These are phyloP conservation scores for Metahyphopichia silvanorum DNA, from an alignment of 805 yeast genomes.

Conservation along the genomic window DNA sequence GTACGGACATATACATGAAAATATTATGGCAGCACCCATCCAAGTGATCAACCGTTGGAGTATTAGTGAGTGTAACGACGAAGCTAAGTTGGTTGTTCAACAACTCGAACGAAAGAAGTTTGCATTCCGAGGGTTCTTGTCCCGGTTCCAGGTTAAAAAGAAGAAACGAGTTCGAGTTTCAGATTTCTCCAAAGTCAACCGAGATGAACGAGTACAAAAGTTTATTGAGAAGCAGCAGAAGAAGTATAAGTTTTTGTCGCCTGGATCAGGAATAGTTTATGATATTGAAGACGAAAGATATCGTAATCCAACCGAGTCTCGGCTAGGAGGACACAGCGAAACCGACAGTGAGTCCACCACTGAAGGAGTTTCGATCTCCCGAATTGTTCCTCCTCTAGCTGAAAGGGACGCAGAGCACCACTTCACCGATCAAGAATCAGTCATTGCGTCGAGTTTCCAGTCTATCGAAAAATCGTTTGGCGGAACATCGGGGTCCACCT, in stretches of 20 bases:
- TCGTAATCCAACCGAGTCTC: neutral
- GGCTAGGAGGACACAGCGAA: constrained; percentile 1
- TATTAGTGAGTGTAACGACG: constrained; percentile 25
- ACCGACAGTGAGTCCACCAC: constrained; percentile 1
- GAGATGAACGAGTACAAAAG: neutral
- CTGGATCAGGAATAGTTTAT: constrained; percentile 8
- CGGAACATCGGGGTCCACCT: too few species aligned
- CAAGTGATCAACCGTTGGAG: constrained; percentile 31
- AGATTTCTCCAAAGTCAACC: too few species aligned
- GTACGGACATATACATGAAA: constrained; percentile 16
- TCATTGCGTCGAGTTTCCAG: too few species aligned
- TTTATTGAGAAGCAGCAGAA: constrained; percentile 2
- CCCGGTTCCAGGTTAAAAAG: too few species aligned
- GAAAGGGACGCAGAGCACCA: too few species aligned
- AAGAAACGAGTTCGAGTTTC: too few species aligned
- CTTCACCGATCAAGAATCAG: too few species aligned
- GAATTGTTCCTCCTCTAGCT: neutral
- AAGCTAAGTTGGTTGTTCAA: constrained; percentile 22
- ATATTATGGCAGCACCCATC: constrained; percentile 14
- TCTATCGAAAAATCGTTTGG: too few species aligned
- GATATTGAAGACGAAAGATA: neutral
- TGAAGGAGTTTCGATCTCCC: neutral
- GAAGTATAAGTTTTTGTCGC: constrained; percentile 2
- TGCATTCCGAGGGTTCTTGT: too few species aligned
- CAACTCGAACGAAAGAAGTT: too few species aligned